Percentiles rank a stretch among this genome's conserved stretches.
phyloP scores from a whole-genome alignment of 2,329 filamentous ascomycete genomes.

The Aspergillus sp. region DNA sequence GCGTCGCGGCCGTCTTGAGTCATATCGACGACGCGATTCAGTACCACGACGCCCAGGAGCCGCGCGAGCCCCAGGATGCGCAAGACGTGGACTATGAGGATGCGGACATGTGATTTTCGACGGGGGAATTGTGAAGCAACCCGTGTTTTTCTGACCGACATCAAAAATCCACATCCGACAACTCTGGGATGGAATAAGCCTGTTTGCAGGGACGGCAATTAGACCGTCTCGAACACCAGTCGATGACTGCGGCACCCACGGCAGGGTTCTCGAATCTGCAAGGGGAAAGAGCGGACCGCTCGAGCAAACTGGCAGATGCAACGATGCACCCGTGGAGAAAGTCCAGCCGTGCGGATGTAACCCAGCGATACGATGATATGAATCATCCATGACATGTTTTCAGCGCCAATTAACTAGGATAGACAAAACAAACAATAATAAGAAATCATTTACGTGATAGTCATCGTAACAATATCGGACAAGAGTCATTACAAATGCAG shows the following conservation, averaged over 20 bases:
- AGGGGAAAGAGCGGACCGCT: neutral
- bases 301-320: neutral
- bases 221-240: neutral
- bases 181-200: neutral
- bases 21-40: constrained; percentile 95
- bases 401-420: neutral
- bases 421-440: neutral
- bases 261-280: neutral
- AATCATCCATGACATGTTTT: neutral
- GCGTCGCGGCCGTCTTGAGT: constrained; percentile 78
- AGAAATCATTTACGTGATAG: neutral
- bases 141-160: neutral
- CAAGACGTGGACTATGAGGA: constrained; percentile 55
- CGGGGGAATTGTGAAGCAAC: neutral
- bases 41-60: constrained; percentile 90
- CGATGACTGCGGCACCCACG: neutral
- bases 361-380: neutral
- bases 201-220: neutral
- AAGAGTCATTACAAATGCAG: neutral
- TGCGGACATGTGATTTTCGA: constrained; percentile 19
- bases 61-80: constrained; percentile 72
- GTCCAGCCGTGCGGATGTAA: neutral
- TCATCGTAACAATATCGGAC: neutral
- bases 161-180: neutral
- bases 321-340: neutral